A percentile compares a stretch with the other conserved stretches of the same genome.
These are phyloP conservation scores for Agaricales sp. DNA, from an alignment of 1,284 basidiomycete species.

Conservation along the genomic window DNA sequence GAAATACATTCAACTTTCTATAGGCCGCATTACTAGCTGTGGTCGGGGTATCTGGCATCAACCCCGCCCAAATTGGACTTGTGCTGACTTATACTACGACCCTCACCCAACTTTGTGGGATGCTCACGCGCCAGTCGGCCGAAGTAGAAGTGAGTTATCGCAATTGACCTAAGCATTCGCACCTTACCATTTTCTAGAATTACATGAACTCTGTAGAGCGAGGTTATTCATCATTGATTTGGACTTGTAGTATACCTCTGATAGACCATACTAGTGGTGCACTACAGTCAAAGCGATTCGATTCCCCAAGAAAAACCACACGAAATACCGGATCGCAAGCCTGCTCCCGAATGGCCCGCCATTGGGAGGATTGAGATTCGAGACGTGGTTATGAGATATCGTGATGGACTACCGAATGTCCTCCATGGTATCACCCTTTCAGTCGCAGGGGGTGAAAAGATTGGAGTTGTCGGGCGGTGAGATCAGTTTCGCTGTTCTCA, in stretches of 20 bases:
- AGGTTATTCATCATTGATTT: slow-evolving; percentile 21
- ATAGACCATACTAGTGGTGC: slow-evolving; percentile 29
- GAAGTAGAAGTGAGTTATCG: slow-evolving; percentile 44
- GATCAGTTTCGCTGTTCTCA: slow-evolving; percentile 16
- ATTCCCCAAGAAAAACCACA: slow-evolving; percentile 60
- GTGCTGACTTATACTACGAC: slow-evolving; percentile 25
- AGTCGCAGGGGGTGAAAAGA: slow-evolving; percentile 67
- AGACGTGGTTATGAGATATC: slow-evolving; percentile 45
- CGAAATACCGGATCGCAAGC: slow-evolving; percentile 24
- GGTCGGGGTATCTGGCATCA: not conserved
- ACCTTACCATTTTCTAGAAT: slow-evolving; percentile 28
- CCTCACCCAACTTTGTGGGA: slow-evolving; percentile 44
- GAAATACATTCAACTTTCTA: slow-evolving; percentile 6
- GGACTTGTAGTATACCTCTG: slow-evolving; percentile 5
- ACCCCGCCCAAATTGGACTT: not conserved
- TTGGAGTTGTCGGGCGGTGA: slow-evolving; percentile 69
- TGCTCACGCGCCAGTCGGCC: slow-evolving; percentile 50
- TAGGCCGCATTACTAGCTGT: not conserved
- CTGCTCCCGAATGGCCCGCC: slow-evolving; percentile 44
- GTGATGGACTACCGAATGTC: slow-evolving; percentile 46
- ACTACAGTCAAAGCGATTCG: slow-evolving; percentile 45
- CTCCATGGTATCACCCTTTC: slow-evolving; percentile 46
- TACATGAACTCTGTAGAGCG: slow-evolving; percentile 72
- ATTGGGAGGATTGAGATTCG: slow-evolving; percentile 41
- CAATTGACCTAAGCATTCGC: not conserved